Percentiles rank a stretch among this genome's conserved stretches.
These are phyloP conservation scores for Cercophora scortea DNA, from an alignment of 495 filamentous ascomycete species.

Conservation along the genomic window DNA sequence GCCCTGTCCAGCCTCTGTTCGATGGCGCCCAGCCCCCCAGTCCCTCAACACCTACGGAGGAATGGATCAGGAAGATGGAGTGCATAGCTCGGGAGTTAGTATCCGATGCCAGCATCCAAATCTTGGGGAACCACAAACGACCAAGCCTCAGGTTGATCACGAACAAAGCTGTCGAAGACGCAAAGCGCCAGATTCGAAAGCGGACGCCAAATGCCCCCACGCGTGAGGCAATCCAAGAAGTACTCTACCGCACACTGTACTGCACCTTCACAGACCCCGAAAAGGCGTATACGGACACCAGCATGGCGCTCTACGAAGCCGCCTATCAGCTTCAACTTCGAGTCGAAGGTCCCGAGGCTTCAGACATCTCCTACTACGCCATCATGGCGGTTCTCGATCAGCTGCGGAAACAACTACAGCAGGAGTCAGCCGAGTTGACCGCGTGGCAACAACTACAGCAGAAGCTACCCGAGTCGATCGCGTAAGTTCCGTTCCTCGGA, in stretches of 20 bases:
- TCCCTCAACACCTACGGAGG: too few relatives aligned
- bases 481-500: too few relatives aligned
- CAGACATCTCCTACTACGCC: conserved; percentile 4
- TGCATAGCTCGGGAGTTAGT: too few relatives aligned
- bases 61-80: too few relatives aligned
- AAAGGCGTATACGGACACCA: neutral
- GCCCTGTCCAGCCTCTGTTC: too few relatives aligned
- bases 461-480: too few relatives aligned
- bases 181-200: neutral
- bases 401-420: neutral
- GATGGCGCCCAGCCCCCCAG: too few relatives aligned
- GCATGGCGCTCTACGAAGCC: conserved; percentile 7
- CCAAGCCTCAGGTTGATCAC: neutral
- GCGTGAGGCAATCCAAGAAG: conserved; percentile 6
- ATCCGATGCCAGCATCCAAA: too few relatives aligned
- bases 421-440: too few relatives aligned
- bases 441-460: neutral
- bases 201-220: neutral
- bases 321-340: conserved; percentile 13
- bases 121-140: neutral
- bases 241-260: conserved; percentile 1
- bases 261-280: neutral
- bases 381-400: conserved; percentile 1
- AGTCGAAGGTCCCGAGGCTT: conserved; percentile 5
- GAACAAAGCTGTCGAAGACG: neutral